These are phyloP conservation scores for Coprinopsis strossmayeri DNA, from an alignment of 768 basidiomycete genomes.

Conservation along the genomic window DNA sequence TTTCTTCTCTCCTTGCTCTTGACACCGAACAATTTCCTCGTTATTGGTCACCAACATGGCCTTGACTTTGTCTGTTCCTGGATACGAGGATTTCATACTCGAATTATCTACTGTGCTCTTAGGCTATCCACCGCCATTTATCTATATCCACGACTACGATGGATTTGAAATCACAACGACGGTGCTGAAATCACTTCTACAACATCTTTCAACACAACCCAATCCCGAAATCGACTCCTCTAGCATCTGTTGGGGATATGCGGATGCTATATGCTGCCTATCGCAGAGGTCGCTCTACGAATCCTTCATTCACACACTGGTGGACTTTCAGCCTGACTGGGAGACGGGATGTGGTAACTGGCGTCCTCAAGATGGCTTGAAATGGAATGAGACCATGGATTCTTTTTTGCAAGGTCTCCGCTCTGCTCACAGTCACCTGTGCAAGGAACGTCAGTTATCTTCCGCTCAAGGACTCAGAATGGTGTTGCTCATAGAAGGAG, in stretches of 20 bases:
- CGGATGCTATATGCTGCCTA: constrained; percentile 58
- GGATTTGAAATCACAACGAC: constrained; percentile 39
- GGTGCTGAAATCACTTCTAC: constrained; percentile 34
- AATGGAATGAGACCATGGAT: constrained; percentile 64
- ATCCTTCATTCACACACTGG: constrained; percentile 53
- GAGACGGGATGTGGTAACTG: constrained; percentile 56
- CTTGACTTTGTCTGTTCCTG: constrained; percentile 11
- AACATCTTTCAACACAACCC: constrained; percentile 15
- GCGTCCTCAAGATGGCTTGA: constrained; percentile 31
- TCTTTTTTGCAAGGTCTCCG: constrained; percentile 64
- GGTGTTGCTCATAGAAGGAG: constrained; percentile 60
- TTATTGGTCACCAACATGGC: too few relatives aligned
- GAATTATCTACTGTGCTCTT: constrained; percentile 33
- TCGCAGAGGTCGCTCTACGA: constrained; percentile 61
- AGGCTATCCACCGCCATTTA: constrained; percentile 51
- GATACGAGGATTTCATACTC: constrained; percentile 22
- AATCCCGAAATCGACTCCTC: constrained; percentile 10
- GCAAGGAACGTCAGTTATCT: constrained; percentile 9
- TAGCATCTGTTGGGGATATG: constrained; percentile 33
- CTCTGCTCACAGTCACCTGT: constrained; percentile 26
- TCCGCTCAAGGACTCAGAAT: constrained; percentile 29
- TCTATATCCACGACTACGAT: constrained; percentile 57
- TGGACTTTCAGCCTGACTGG: constrained; percentile 52
- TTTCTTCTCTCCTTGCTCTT: background rate
- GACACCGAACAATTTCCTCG: background rate